Evolutionary conservation across 352 stramenopile species (phyloP), one percentile per base, ranked within the genome.

Genomic region (Pythium utonaiense): DNA sequence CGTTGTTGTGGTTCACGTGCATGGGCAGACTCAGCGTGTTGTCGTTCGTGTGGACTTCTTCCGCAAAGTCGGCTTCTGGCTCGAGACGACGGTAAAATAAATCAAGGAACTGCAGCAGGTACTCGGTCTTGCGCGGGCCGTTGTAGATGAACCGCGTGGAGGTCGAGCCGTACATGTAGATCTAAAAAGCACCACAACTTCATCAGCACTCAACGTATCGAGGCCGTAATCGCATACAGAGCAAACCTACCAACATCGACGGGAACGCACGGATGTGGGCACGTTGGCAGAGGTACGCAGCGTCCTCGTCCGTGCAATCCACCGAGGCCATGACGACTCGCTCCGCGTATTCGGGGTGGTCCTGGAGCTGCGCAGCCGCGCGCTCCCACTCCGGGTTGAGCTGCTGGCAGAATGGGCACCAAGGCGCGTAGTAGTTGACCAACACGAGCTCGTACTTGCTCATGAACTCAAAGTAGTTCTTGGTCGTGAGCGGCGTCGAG

Each of bases 371-470:
- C 17, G 78, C 74, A 8, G 85, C 85, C 0, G 83, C 85, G 44
- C 74, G 70, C 51, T 92, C 80, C 85, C 85, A 94, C 45, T 90
- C 76, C 0, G 85, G 85, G 55, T 89, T 80, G 33, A 94, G 74
- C 49, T 83, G 61, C 56, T 88, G 85, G 45, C 77, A 87, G 66
- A 78, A 94, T 21, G 71, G 77, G 63, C 85, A 94, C 85, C 85
- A 94, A 0, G 83, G 85, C 21, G 85, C 85, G 58, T 91, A 93
- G 54, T 86, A 94, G 60, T 94, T 92, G 48, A 94, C 80, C 28
- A 94, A 69, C 56, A 92, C 83, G 30, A 94, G 71, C 59, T 94
- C 83, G 64, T 94, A 91, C 67, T 89, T 91, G 74, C 60, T 60
- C 71, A 94, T 82, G 52, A 90, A 91, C 40, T 88, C 77, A 60